Evolutionary conservation across 1,284 basidiomycete species (phyloP).

Genomic region (Sporisorium graminicola): DNA sequence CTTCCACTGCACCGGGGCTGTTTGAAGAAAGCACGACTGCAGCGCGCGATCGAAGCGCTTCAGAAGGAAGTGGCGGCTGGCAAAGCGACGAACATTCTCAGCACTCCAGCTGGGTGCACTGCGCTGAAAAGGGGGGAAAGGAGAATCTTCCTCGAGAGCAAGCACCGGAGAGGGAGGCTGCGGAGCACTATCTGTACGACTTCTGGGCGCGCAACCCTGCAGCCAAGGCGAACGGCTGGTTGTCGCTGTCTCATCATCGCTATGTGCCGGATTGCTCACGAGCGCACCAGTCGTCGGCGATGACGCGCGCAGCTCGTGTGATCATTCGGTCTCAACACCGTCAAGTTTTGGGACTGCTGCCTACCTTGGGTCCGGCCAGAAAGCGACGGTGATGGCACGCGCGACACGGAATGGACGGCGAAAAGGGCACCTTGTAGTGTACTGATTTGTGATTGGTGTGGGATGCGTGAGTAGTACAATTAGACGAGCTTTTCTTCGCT

Average conservation of each 20-base stretch:
- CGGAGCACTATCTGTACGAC: constrained; percentile 14
- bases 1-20: too few species aligned
- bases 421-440: not conserved
- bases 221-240: constrained; percentile 40
- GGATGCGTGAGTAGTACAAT: too few species aligned
- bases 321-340: constrained; percentile 3
- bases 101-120: constrained; percentile 16
- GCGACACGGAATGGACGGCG: not conserved
- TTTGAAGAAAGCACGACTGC: not conserved
- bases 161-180: not conserved
- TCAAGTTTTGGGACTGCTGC: constrained; percentile 1
- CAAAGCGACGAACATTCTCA: constrained; percentile 22
- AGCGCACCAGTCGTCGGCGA: too few species aligned
- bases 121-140: not conserved
- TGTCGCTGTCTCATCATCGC: constrained; percentile 35
- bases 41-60: not conserved
- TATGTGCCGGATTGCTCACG: not conserved
- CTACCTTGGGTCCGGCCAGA: not conserved
- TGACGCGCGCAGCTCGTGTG: constrained; percentile 1
- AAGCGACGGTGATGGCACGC: not conserved
- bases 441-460: not conserved
- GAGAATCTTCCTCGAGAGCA: not conserved
- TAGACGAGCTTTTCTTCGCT: constrained; percentile 19
- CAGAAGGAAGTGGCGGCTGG: constrained; percentile 8
- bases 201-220: constrained; percentile 37